Evolutionary conservation across 805 yeast species (phyloP).

Genomic region (Pichia pseudocactophila): DNA sequence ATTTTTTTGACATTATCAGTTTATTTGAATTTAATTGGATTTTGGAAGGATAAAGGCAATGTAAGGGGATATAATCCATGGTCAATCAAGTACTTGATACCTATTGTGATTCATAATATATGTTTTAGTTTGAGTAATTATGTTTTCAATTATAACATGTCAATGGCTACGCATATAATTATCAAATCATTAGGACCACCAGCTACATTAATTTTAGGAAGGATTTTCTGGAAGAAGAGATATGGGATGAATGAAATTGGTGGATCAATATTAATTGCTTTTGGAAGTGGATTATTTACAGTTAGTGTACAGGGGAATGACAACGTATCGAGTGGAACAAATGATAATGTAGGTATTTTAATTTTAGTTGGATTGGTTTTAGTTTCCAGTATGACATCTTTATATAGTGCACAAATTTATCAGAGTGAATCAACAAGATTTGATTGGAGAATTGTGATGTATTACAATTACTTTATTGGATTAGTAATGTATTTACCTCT

Average conservation of each 20-base stretch:
- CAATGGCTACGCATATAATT: constrained; percentile 61
- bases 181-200: constrained; percentile 58
- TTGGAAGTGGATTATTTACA: constrained; percentile 44
- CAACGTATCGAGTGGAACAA: neutral
- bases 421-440: constrained; percentile 28
- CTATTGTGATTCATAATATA: constrained; percentile 42
- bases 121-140: constrained; percentile 47
- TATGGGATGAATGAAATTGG: constrained; percentile 39
- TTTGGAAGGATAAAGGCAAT: constrained; percentile 11
- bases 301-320: neutral
- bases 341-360: constrained; percentile 4
- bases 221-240: constrained; percentile 33
- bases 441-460: constrained; percentile 58
- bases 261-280: constrained; percentile 43
- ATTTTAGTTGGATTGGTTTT: constrained; percentile 30
- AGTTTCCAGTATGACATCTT: constrained; percentile 11
- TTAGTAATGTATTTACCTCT: constrained; percentile 43
- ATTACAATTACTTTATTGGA: constrained; percentile 49
- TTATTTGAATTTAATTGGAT: constrained; percentile 19
- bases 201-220: constrained; percentile 51
- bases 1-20: constrained; percentile 38
- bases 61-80: constrained; percentile 18
- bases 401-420: constrained; percentile 43
- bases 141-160: constrained; percentile 47
- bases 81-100: constrained; percentile 31